phyloP scores from a whole-genome alignment of 2,329 filamentous ascomycete genomes.

The Hortaea werneckii region DNA sequence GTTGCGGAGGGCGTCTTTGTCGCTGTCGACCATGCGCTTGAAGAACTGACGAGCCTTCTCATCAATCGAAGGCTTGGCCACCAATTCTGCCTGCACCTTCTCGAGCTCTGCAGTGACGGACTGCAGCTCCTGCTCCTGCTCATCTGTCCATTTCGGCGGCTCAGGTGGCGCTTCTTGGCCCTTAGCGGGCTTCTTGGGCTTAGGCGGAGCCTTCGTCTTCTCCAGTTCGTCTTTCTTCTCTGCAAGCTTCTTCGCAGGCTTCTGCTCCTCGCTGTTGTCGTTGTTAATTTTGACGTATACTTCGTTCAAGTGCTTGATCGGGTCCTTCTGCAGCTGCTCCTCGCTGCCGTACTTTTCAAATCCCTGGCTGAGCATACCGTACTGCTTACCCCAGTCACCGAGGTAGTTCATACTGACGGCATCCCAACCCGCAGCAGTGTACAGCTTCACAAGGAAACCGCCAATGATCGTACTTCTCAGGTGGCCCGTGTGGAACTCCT shows the following conservation, averaged over 20 bases:
- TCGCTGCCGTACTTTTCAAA: slow-evolving; percentile 68
- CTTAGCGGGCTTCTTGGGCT: slow-evolving; percentile 30
- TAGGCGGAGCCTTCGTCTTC: slow-evolving; percentile 28
- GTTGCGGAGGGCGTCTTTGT: slow-evolving; percentile 47
- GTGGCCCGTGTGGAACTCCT: slow-evolving; percentile 69
- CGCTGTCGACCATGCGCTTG: slow-evolving; percentile 57
- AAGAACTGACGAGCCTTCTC: slow-evolving; percentile 65
- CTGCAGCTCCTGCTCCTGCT: slow-evolving; percentile 40
- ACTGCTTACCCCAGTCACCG: slow-evolving; percentile 71
- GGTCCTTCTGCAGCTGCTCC: slow-evolving; percentile 58
- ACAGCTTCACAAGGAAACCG: slow-evolving; percentile 60
- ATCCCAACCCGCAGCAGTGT: slow-evolving; percentile 59
- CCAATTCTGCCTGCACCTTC: slow-evolving; percentile 37
- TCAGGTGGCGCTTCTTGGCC: slow-evolving; percentile 35
- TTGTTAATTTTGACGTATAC: slow-evolving; percentile 69
- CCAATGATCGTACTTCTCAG: slow-evolving; percentile 69
- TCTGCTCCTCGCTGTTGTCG: slow-evolving; percentile 54
- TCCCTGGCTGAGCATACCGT: slow-evolving; percentile 60
- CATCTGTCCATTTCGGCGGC: slow-evolving; percentile 28
- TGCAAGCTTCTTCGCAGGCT: slow-evolving; percentile 45
- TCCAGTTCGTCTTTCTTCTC: slow-evolving; percentile 34
- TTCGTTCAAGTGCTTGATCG: slow-evolving; percentile 72
- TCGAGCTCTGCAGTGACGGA: slow-evolving; percentile 38
- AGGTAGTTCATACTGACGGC: slow-evolving; percentile 65
- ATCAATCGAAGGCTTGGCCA: slow-evolving; percentile 50